phyloP scores from a whole-genome alignment of 2,329 filamentous ascomycete genomes.

The Bipolaris gigantea region DNA sequence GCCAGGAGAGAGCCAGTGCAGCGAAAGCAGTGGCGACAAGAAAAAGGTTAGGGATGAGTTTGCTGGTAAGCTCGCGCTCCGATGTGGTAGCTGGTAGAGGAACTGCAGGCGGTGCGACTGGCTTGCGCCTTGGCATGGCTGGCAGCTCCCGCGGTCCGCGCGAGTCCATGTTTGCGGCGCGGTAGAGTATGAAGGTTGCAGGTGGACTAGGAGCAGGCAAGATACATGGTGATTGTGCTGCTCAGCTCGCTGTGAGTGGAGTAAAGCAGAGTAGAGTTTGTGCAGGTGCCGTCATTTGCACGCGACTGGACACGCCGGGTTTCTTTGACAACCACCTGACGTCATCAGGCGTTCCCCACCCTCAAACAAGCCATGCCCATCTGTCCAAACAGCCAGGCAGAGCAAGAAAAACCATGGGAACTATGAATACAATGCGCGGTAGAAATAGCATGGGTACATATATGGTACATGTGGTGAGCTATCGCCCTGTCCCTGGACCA shows the following conservation, averaged over 20 bases:
- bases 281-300: conserved; percentile 6
- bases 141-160: conserved; percentile 9
- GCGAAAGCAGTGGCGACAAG: conserved; percentile 14
- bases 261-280: not conserved
- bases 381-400: not conserved
- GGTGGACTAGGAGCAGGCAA: not conserved
- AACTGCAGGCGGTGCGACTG: conserved; percentile 10
- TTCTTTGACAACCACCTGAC: conserved; percentile 12
- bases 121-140: conserved; percentile 15
- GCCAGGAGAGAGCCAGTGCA: conserved; percentile 20
- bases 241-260: not conserved
- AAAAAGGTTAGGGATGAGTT: conserved; percentile 17
- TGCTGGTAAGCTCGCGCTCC: conserved; percentile 18
- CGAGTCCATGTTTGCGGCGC: conserved; percentile 13
- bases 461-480: no score
- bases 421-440: no score
- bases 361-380: not conserved
- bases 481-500: no score
- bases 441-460: no score
- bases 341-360: conserved; percentile 10
- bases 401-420: no score
- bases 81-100: conserved; percentile 5
- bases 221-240: conserved; percentile 5
- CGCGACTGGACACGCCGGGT: not conserved
- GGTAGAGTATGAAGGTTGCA: not conserved